Base-by-base conservation (phyloP, 1,284 basidiomycete genomes). In the Boletus semigastroideus region DNA sequence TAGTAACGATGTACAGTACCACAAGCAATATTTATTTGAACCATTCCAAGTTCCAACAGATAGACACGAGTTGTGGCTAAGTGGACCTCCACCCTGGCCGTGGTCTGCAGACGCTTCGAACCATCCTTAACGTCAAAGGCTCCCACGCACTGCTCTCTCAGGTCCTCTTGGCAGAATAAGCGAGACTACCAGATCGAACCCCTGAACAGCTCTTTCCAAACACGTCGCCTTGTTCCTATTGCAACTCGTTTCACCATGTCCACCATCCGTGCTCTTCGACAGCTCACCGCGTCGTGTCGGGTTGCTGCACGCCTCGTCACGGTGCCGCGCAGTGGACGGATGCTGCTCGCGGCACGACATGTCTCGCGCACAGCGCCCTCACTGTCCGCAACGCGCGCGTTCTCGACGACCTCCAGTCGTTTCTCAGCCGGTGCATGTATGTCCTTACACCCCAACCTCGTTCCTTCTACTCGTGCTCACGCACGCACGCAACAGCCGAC, bases 391-490 rank as follows among this genome's bases (percentile, higher is more conserved):
- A 61, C 65, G 38, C 73, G 86, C 46, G 69, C 79, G 33, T 87
- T 88, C 69, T 82, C n/a, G n/a, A n/a, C n/a, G n/a, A n/a, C n/a
- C n/a, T 67, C 78, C 9, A 65, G 72, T 36, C 68, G 74, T 40
- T 72, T 82, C 53, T 83, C 84, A 25, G 80, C 84, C 56, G 87
- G 86, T 64, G 69, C 82, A 28, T 68, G 86, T 88, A 59, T 67
- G 84, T 79, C 22, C 34, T 14, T 17, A 36, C n/a, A 36, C 9
- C n/a, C n/a, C n/a, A 17, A 17, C 42, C 3, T 13, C 8, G 8
- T 33, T 33, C 13, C 13, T 33, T 33, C 10, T 41, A 8, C 0
- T 10, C 16, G 8, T 6, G 3, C 9, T 5, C 4, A 13, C 20
- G 7, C 28, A 6, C 49, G 33, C 48, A 5, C 20, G 46, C 25